Conservation (phyloP, 306 rosid species). For the Coriaria nepalensis region DNA sequence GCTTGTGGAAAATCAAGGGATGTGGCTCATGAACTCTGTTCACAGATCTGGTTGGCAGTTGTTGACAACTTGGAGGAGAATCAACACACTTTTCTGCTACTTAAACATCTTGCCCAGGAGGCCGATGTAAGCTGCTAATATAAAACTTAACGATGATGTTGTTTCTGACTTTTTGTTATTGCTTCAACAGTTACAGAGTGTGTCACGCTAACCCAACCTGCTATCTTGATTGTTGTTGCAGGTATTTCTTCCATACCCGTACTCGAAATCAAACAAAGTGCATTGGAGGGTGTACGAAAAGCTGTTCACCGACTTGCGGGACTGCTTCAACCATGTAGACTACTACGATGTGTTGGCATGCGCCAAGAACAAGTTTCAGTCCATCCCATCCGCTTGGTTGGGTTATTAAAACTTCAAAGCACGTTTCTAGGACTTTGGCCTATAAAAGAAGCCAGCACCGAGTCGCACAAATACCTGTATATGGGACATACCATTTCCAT, state of each 20-base stretch:
- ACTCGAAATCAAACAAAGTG: conserved; percentile 44
- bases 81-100: conserved; percentile 38
- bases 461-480: no score
- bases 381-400: conserved; percentile 68
- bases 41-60: conserved; percentile 66
- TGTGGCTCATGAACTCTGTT: conserved; percentile 53
- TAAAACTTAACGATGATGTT: no score
- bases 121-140: conserved; percentile 56
- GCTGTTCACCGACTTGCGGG: conserved; percentile 78
- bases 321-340: conserved; percentile 52
- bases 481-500: no score
- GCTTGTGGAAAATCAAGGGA: conserved; percentile 67
- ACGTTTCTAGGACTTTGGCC: background rate
- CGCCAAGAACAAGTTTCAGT: conserved; percentile 71
- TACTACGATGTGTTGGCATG: conserved; percentile 56
- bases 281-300: conserved; percentile 86
- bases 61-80: conserved; percentile 60
- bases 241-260: conserved; percentile 74
- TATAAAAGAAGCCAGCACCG: no score
- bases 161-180: no score
- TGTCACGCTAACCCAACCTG: background rate
- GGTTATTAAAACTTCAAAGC: conserved; percentile 25
- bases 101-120: conserved; percentile 57
- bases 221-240: conserved; percentile 16
- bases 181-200: no score